Evolutionary conservation across 768 basidiomycete genomes (phyloP).

Genomic region (Lentinula edodes): DNA sequence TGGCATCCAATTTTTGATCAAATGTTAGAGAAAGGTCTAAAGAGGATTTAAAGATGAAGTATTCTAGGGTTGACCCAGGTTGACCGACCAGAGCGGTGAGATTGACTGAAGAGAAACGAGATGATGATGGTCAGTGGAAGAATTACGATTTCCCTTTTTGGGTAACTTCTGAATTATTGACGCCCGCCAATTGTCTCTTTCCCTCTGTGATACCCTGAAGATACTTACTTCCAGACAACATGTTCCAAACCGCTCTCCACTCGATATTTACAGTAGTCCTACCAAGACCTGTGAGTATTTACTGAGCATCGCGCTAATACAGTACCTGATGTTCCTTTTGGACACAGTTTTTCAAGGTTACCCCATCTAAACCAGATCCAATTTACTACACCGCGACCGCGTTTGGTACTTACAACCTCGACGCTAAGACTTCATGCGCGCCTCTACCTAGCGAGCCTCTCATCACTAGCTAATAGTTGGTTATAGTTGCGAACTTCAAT

Average conservation of each 20-base stretch:
- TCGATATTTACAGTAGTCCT: background rate
- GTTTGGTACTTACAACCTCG: background rate
- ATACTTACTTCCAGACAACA: background rate
- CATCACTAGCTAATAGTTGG: background rate
- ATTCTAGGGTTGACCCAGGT: too few species aligned
- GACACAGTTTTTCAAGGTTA: conserved; percentile 1
- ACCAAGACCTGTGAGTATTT: conserved; percentile 1
- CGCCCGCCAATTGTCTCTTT: background rate
- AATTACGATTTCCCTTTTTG: background rate
- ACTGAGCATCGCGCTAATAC: too few species aligned
- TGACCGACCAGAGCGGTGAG: background rate
- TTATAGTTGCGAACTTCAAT: conserved; percentile 1
- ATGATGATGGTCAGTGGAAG: background rate
- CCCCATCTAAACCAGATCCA: conserved; percentile 4
- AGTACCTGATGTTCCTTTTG: background rate
- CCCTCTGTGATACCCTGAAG: background rate
- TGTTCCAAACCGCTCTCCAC: conserved; percentile 2
- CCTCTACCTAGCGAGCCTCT: background rate
- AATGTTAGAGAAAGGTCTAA: background rate
- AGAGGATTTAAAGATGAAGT: too few species aligned
- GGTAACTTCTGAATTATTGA: background rate
- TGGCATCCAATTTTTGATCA: too few species aligned
- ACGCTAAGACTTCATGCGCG: background rate
- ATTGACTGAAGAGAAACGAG: background rate
- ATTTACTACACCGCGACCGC: conserved; percentile 2